phyloP scores from a whole-genome alignment of 805 yeast species.

The Maudiozyma turicensis region DNA sequence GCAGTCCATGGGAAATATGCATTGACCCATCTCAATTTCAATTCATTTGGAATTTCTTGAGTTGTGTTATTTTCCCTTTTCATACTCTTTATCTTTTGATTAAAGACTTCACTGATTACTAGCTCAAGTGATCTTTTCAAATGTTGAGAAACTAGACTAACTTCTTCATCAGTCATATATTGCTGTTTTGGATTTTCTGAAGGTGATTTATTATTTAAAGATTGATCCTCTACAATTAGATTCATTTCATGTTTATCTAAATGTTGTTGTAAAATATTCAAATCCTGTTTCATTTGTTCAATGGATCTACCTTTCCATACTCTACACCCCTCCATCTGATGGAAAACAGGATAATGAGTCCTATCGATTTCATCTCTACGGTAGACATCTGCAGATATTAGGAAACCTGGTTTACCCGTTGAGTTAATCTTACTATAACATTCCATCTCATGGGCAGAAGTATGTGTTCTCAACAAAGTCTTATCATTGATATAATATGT shows the following conservation, averaged over 20 bases:
- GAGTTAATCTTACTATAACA: slow-evolving; percentile 52
- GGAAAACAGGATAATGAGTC: slow-evolving; percentile 95
- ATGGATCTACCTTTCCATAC: slow-evolving; percentile 55
- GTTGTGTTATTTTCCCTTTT: slow-evolving; percentile 40
- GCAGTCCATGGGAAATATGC: slow-evolving; percentile 98
- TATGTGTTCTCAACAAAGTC: slow-evolving; percentile 77
- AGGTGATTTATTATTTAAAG: slow-evolving; percentile 34
- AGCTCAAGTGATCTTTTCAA: slow-evolving; percentile 80
- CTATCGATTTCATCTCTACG: slow-evolving; percentile 91
- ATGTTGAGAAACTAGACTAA: slow-evolving; percentile 61
- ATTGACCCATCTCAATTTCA: slow-evolving; percentile 87
- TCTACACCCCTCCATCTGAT: slow-evolving; percentile 95
- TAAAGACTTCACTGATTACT: slow-evolving; percentile 73
- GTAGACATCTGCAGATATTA: slow-evolving; percentile 92
- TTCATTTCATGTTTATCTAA: slow-evolving; percentile 30
- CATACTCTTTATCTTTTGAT: slow-evolving; percentile 27
- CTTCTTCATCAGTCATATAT: slow-evolving; percentile 61
- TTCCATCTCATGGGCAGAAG: slow-evolving; percentile 92
- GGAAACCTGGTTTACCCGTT: slow-evolving; percentile 44
- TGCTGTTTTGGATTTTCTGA: slow-evolving; percentile 70
- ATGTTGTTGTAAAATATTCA: slow-evolving; percentile 49
- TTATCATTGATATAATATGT: slow-evolving; percentile 80
- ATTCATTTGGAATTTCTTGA: slow-evolving; percentile 40
- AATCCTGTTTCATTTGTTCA: slow-evolving; percentile 44
- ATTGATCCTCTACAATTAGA: slow-evolving; percentile 70